phyloP scores from a whole-genome alignment of 106 monocot genomes.

The Alisma plantagoaquatica region DNA sequence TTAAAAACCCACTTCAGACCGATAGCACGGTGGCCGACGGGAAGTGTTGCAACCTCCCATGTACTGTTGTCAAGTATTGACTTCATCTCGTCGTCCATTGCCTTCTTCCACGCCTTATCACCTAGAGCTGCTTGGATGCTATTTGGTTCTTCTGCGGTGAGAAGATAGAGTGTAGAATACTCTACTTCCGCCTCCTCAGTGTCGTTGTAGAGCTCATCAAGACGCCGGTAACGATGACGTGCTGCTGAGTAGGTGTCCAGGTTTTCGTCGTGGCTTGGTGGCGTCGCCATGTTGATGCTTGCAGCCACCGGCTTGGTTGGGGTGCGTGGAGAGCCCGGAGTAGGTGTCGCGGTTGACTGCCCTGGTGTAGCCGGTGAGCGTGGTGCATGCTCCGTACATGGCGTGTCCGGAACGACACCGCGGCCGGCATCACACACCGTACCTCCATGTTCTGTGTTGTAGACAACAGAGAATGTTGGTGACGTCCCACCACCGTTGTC shows the following conservation, averaged over 20 bases:
- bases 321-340: no score
- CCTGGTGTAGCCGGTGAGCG: background rate
- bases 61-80: no score
- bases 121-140: background rate
- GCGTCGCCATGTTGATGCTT: background rate
- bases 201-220: background rate
- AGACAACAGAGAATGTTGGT: background rate
- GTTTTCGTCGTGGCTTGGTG: background rate
- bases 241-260: background rate
- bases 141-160: background rate
- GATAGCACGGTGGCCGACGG: background rate
- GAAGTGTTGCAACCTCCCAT: no score
- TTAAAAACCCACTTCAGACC: conserved; percentile 1
- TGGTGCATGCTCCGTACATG: no score
- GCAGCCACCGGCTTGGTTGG: background rate
- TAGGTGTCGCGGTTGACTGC: background rate
- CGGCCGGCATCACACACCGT: no score
- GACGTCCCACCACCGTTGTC: background rate
- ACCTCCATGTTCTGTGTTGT: no score
- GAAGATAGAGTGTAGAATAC: background rate
- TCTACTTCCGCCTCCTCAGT: background rate
- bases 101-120: no score
- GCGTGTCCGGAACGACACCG: no score
- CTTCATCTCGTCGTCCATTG: no score
- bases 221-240: background rate